A percentile compares a stretch with the other conserved stretches of the same genome.
phyloP scores from a whole-genome alignment of 2,329 filamentous ascomycete genomes.

The Diaporthe caulivora region DNA sequence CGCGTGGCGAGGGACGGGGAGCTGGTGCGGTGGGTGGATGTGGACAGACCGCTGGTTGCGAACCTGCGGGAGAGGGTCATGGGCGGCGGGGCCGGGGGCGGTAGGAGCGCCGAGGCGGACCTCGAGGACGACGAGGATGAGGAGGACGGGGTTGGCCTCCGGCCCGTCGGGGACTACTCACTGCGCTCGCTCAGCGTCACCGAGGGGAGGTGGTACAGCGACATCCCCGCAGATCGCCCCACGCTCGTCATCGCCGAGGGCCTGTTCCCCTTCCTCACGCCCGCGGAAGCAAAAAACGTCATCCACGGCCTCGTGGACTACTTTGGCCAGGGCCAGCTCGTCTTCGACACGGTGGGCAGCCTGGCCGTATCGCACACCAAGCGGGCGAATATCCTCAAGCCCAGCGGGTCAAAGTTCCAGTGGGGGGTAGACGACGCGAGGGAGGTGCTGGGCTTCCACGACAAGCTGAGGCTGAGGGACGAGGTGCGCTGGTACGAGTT shows the following conservation, averaged over 20 bases:
- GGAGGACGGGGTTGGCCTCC: background rate
- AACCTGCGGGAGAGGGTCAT: slow-evolving; percentile 33
- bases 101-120: too few relatives aligned
- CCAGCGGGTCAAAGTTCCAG: slow-evolving; percentile 16
- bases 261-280: slow-evolving; percentile 18
- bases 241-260: slow-evolving; percentile 36
- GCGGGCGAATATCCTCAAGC: slow-evolving; percentile 21
- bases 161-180: slow-evolving; percentile 20
- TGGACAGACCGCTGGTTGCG: slow-evolving; percentile 34
- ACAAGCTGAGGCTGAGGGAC: slow-evolving; percentile 19
- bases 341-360: slow-evolving; percentile 32
- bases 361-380: background rate
- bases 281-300: slow-evolving; percentile 12
- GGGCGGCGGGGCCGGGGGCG: background rate
- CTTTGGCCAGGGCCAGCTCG: slow-evolving; percentile 32
- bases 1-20: background rate
- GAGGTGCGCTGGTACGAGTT: slow-evolving; percentile 34
- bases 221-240: slow-evolving; percentile 33
- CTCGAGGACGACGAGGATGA: background rate
- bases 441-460: slow-evolving; percentile 16
- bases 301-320: slow-evolving; percentile 24
- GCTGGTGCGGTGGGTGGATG: slow-evolving; percentile 37
- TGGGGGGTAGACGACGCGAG: slow-evolving; percentile 34
- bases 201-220: slow-evolving; percentile 27
- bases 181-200: slow-evolving; percentile 26